Evolutionary conservation across 208 protist genomes (phyloP).

Genomic region (Strigomonas galati): DNA sequence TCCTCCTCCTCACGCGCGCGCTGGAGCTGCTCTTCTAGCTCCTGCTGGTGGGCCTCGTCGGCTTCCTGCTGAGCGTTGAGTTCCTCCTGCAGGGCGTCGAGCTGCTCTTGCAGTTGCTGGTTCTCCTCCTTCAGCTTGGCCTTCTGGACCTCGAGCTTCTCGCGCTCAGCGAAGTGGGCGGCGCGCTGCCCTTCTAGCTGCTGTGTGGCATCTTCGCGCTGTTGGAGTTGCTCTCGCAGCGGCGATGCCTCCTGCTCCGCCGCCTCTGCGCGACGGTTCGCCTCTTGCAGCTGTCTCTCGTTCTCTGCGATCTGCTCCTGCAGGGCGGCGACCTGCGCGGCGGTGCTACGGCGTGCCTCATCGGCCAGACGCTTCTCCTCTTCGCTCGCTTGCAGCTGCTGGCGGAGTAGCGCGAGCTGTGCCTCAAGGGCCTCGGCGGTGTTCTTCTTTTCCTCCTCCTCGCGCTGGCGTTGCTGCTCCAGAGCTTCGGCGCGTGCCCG

Average conservation of each 20-base stretch:
- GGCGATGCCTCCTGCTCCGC: neutral
- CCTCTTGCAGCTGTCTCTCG: neutral
- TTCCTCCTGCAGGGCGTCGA: neutral
- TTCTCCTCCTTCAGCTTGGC: conserved; percentile 11
- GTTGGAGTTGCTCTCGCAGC: neutral
- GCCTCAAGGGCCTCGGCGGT: too few species aligned
- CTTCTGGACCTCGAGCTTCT: conserved; percentile 3
- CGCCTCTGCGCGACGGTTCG: neutral
- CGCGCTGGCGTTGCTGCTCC: neutral
- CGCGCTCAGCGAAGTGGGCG: neutral
- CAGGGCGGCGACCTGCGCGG: neutral
- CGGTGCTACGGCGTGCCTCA: neutral
- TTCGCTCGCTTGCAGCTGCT: neutral
- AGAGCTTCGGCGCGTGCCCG: neutral
- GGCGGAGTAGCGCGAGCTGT: too few species aligned
- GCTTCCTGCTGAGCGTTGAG: neutral
- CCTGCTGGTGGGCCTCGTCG: conserved; percentile 7
- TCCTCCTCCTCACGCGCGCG: neutral
- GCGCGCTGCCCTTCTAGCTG: conserved; percentile 10
- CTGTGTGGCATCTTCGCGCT: neutral
- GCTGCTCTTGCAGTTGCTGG: neutral
- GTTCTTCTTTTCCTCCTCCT: too few species aligned
- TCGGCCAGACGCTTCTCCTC: neutral
- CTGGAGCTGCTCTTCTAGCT: neutral
- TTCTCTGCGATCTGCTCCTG: neutral